Conservation (phyloP, 129 eudicot species). For the Artemisia tridentata region DNA sequence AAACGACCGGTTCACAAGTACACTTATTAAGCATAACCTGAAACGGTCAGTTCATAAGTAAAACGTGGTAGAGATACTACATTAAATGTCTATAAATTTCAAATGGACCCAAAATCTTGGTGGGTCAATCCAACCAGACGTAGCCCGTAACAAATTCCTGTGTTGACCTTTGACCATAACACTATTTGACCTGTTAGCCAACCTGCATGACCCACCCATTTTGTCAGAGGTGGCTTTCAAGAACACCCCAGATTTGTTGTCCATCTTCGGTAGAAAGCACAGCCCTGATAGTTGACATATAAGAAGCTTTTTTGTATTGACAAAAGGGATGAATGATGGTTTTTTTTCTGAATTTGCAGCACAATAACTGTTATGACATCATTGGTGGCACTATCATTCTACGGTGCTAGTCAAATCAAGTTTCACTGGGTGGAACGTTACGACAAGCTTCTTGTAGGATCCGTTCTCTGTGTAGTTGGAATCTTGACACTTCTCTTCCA, state of each 20-base stretch:
- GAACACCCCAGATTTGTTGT: not conserved
- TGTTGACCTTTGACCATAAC: not conserved
- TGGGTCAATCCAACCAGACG: slow-evolving; percentile 5
- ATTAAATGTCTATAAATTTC: not conserved
- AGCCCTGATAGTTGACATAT: not conserved
- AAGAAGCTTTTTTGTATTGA: not conserved
- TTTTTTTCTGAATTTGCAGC: slow-evolving; percentile 46
- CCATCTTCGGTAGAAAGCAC: not conserved
- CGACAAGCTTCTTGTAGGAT: slow-evolving; percentile 97
- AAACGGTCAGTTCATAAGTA: not conserved
- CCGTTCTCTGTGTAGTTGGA: slow-evolving; percentile 94
- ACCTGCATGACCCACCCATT: not conserved
- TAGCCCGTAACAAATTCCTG: not conserved
- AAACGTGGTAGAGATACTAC: not conserved
- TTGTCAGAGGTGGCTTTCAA: not conserved
- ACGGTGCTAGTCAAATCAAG: slow-evolving; percentile 94
- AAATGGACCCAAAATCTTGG: not conserved
- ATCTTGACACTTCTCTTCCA: slow-evolving; percentile 83
- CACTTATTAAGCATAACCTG: not conserved
- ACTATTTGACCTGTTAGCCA: not conserved
- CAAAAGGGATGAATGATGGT: not conserved
- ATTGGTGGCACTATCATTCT: slow-evolving; percentile 92
- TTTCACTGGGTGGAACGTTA: slow-evolving; percentile 97
- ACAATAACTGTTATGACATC: slow-evolving; percentile 97
- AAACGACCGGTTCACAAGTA: not conserved